These are phyloP conservation scores for Populus euphratica DNA, from an alignment of 345 rosid genomes.

Conservation along the genomic window DNA sequence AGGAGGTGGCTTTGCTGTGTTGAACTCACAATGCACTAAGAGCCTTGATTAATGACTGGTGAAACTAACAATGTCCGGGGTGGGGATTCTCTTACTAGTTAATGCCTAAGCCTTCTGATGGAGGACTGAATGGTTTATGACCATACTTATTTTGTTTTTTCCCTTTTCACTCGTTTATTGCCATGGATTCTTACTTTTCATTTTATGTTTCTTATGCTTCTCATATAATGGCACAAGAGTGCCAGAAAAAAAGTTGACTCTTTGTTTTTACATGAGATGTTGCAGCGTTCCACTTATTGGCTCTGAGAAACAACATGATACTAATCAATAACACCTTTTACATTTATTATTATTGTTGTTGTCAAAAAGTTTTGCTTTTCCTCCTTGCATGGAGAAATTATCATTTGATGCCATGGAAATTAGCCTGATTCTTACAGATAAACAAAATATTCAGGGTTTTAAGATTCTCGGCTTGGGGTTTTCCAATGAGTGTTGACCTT, in stretches of 20 bases:
- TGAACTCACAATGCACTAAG: neutral
- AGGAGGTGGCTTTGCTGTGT: constrained; percentile 17
- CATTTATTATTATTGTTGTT: neutral
- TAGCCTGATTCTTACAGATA: neutral
- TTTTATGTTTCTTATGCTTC: neutral
- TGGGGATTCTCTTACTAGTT: neutral
- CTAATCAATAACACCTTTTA: neutral
- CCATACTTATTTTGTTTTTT: neutral
- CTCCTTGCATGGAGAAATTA: neutral
- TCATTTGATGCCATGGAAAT: neutral
- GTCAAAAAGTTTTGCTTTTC: neutral
- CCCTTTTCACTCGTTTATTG: neutral
- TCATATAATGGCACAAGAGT: neutral
- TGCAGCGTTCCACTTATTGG: neutral
- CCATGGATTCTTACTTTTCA: too few species aligned
- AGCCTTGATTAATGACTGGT: neutral
- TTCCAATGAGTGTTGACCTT: neutral
- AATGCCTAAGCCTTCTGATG: neutral
- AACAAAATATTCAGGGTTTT: neutral
- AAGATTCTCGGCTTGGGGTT: neutral
- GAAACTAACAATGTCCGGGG: neutral
- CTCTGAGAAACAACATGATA: neutral
- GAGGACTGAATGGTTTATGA: neutral
- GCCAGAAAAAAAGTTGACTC: neutral
- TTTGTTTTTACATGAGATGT: neutral